A percentile compares a stretch with the other conserved stretches of the same genome.
Evolutionary conservation across 169 alveolate species (phyloP).

Genomic region (Plasmodium relictum): DNA sequence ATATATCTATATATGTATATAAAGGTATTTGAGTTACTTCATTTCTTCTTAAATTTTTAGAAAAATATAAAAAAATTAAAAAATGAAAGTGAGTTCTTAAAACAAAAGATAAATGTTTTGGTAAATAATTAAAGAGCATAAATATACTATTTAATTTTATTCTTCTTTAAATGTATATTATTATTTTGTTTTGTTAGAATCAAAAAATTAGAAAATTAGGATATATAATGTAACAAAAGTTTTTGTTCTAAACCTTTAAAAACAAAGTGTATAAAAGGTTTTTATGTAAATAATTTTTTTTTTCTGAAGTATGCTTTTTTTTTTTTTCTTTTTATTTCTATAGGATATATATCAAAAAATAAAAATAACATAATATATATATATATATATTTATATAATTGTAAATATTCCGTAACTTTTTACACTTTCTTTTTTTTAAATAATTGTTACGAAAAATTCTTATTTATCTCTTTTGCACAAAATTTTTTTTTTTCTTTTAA

Average conservation of each 20-base stretch:
- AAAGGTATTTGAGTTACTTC: too few relatives aligned
- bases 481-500: not conserved
- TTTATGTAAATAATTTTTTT: too few relatives aligned
- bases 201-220: constrained; percentile 30
- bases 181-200: constrained; percentile 8
- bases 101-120: constrained; percentile 53
- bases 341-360: not conserved
- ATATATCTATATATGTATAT: constrained; percentile 3
- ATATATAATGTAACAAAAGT: constrained; percentile 25
- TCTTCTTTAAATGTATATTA: not conserved
- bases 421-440: not conserved
- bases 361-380: not conserved
- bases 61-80: constrained; percentile 26
- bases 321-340: not conserved
- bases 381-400: not conserved
- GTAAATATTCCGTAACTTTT: not conserved
- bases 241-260: not conserved
- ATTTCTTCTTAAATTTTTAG: constrained; percentile 1
- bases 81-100: constrained; percentile 42
- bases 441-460: not conserved
- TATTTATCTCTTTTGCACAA: not conserved
- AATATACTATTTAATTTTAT: constrained; percentile 1
- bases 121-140: constrained; percentile 12
- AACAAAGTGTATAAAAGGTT: not conserved
- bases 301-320: not conserved